These are phyloP conservation scores for Podospora tetraspora DNA, from an alignment of 495 filamentous ascomycete genomes.

Conservation along the genomic window DNA sequence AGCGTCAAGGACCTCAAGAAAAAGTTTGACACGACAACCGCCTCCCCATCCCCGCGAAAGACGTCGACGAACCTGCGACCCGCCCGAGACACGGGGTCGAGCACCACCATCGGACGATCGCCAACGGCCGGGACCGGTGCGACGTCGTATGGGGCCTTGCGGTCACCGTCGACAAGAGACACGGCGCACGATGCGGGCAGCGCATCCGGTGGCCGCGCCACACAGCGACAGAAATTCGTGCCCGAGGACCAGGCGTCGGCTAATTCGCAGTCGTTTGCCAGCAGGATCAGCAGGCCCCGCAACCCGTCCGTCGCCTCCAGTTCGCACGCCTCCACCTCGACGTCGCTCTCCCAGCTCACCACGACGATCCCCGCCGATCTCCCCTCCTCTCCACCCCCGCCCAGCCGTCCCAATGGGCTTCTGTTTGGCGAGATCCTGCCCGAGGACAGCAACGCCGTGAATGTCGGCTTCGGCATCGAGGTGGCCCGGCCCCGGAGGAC, in stretches of 20 bases:
- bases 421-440: slow-evolving; percentile 51
- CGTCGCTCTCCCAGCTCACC: slow-evolving; percentile 42
- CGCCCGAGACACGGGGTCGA: slow-evolving; percentile 30
- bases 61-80: slow-evolving; percentile 23
- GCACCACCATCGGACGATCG: slow-evolving; percentile 27
- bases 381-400: slow-evolving; percentile 24
- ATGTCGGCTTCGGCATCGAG: slow-evolving; percentile 48
- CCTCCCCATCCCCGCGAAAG: slow-evolving; percentile 28
- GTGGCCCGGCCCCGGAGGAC: slow-evolving; percentile 35
- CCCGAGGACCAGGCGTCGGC: slow-evolving; percentile 41
- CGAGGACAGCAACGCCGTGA: slow-evolving; percentile 33
- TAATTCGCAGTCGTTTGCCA: slow-evolving; percentile 50
- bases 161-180: slow-evolving; percentile 33
- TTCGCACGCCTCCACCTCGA: slow-evolving; percentile 42
- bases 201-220: slow-evolving; percentile 25
- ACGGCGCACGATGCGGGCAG: slow-evolving; percentile 25
- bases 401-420: slow-evolving; percentile 30
- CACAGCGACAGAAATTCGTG: slow-evolving; percentile 38
- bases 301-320: slow-evolving; percentile 30
- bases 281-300: slow-evolving; percentile 45
- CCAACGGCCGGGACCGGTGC: slow-evolving; percentile 24
- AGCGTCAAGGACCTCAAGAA: slow-evolving; percentile 54
- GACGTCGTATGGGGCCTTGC: slow-evolving; percentile 32
- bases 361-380: slow-evolving; percentile 25
- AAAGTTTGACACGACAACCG: slow-evolving; percentile 44